Conservation (phyloP, 768 basidiomycete species). For the Lactifluus piperatus region DNA sequence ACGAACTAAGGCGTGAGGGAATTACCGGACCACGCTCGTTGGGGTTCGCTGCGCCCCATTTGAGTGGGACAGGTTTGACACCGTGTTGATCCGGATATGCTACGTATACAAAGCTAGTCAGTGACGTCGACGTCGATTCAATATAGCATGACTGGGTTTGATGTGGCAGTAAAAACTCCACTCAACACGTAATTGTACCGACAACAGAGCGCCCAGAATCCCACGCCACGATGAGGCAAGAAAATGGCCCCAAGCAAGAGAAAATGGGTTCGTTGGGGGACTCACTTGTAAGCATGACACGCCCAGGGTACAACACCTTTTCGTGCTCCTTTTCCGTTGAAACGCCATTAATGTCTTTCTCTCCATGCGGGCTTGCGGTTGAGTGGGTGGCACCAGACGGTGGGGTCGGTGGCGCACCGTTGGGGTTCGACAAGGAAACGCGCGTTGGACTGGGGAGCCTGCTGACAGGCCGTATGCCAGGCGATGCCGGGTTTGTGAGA, state of each 20-base stretch:
- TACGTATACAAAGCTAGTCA: conserved; percentile 20
- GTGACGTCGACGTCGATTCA: neutral
- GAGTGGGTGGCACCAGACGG: conserved; percentile 20
- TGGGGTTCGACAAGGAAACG: conserved; percentile 26
- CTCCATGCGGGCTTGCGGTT: conserved; percentile 9
- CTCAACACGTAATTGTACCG: neutral
- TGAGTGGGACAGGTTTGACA: conserved; percentile 67
- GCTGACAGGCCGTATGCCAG: conserved; percentile 27
- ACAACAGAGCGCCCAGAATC: neutral
- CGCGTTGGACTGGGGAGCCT: conserved; percentile 25
- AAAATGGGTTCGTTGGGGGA: conserved; percentile 13
- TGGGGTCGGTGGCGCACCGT: conserved; percentile 26
- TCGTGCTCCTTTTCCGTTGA: conserved; percentile 56
- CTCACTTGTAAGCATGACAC: conserved; percentile 80
- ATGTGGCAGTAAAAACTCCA: neutral
- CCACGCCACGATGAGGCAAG: neutral
- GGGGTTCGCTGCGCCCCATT: conserved; percentile 71
- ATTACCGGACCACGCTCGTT: conserved; percentile 75
- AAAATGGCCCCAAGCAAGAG: conserved; percentile 6
- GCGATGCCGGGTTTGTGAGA: conserved; percentile 26
- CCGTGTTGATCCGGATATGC: conserved; percentile 92
- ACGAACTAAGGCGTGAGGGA: conserved; percentile 73
- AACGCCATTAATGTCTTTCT: conserved; percentile 11
- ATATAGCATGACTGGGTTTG: neutral
- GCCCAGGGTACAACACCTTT: conserved; percentile 68